Percentiles rank a stretch among this genome's conserved stretches.
These are phyloP conservation scores for Yamadazyma scolyti DNA, from an alignment of 805 yeast genomes.

Conservation along the genomic window DNA sequence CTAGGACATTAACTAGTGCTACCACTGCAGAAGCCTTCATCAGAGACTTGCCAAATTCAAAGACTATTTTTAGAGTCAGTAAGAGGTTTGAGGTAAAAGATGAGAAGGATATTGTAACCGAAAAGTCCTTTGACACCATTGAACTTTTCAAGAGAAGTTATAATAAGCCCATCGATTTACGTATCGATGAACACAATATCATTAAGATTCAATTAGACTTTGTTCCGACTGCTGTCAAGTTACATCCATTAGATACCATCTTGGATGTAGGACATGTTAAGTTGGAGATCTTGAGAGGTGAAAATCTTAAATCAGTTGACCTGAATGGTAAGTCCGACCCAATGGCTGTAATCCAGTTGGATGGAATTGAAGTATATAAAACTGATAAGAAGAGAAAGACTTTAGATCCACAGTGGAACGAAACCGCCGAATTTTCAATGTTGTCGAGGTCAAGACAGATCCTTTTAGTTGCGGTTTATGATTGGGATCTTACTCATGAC, in stretches of 20 bases:
- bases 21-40: slow-evolving; percentile 60
- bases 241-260: slow-evolving; percentile 59
- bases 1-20: slow-evolving; percentile 38
- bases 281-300: slow-evolving; percentile 56
- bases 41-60: slow-evolving; percentile 67
- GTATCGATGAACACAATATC: slow-evolving; percentile 34
- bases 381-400: slow-evolving; percentile 64
- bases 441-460: slow-evolving; percentile 58
- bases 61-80: slow-evolving; percentile 53
- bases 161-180: slow-evolving; percentile 42
- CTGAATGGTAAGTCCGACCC: slow-evolving; percentile 80
- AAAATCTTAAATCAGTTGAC: slow-evolving; percentile 55
- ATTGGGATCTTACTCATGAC: slow-evolving; percentile 78
- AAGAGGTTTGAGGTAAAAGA: slow-evolving; percentile 46
- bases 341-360: slow-evolving; percentile 47
- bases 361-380: slow-evolving; percentile 52
- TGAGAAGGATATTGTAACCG: slow-evolving; percentile 48
- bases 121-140: slow-evolving; percentile 45
- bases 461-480: slow-evolving; percentile 50
- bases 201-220: slow-evolving; percentile 54
- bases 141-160: slow-evolving; percentile 53
- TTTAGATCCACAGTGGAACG: slow-evolving; percentile 76
- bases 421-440: slow-evolving; percentile 53
- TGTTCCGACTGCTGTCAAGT: slow-evolving; percentile 52
- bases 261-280: slow-evolving; percentile 64